Evolutionary conservation across 2,329 filamentous ascomycete genomes (phyloP).

Genomic region (Trichoderma brevicompactum): DNA sequence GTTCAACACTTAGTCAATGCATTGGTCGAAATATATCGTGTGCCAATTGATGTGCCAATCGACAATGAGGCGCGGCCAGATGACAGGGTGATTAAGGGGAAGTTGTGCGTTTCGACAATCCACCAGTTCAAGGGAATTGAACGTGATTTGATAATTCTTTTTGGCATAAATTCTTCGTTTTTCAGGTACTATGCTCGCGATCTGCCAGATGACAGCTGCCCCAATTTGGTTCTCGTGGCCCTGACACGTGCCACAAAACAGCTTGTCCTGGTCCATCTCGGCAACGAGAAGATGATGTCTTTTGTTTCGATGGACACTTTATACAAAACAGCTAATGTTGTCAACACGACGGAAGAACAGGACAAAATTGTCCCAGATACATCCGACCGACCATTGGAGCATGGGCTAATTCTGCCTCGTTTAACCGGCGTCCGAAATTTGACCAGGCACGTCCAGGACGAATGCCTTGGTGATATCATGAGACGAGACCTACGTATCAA

Average conservation of each 20-base stretch:
- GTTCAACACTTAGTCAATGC: slow-evolving; percentile 2
- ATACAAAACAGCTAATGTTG: slow-evolving; percentile 31
- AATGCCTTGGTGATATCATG: slow-evolving; percentile 33
- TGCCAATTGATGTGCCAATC: slow-evolving; percentile 3
- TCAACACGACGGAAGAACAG: background rate
- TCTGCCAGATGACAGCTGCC: slow-evolving; percentile 38
- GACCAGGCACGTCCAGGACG: slow-evolving; percentile 35
- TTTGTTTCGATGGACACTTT: slow-evolving; percentile 33
- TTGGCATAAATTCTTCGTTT: slow-evolving; percentile 36
- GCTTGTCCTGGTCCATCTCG: slow-evolving; percentile 37
- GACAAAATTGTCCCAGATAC: background rate
- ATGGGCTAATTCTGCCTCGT: slow-evolving; percentile 30
- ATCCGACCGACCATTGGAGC: slow-evolving; percentile 28
- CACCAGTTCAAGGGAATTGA: slow-evolving; percentile 43
- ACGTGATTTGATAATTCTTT: slow-evolving; percentile 38
- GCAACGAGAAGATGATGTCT: slow-evolving; percentile 33
- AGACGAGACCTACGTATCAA: slow-evolving; percentile 30
- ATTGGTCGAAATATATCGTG: background rate
- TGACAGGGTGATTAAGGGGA: slow-evolving; percentile 36
- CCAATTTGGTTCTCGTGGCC: slow-evolving; percentile 40
- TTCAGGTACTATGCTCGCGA: slow-evolving; percentile 36
- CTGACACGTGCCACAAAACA: slow-evolving; percentile 39
- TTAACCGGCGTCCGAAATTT: slow-evolving; percentile 32
- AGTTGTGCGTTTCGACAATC: slow-evolving; percentile 40
- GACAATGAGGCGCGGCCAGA: slow-evolving; percentile 31